A percentile compares a stretch with the other conserved stretches of the same genome.
phyloP scores from a whole-genome alignment of 2,329 filamentous ascomycete species.

The Colletotrichum salicis region DNA sequence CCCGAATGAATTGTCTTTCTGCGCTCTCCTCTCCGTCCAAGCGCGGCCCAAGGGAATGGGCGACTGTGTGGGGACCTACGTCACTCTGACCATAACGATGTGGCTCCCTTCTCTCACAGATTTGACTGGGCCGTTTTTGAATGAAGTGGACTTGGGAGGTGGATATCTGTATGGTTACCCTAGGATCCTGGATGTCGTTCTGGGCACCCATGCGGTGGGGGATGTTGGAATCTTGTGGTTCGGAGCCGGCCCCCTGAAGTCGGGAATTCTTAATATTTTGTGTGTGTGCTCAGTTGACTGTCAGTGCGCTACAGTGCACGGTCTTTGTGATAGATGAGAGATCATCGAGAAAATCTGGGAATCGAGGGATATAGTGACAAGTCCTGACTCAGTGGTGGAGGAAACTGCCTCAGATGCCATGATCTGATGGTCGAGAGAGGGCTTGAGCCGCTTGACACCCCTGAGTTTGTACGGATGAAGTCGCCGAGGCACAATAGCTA shows the following conservation, averaged over 20 bases:
- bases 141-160: conserved; percentile 1
- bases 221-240: conserved; percentile 5
- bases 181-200: background rate
- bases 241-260: conserved; percentile 13
- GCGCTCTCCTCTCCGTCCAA: conserved; percentile 1
- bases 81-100: conserved; percentile 24
- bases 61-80: conserved; percentile 25
- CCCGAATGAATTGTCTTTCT: conserved; percentile 2
- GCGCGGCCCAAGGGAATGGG: conserved; percentile 29
- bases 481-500: background rate
- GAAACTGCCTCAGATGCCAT: background rate
- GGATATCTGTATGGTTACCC: conserved; percentile 3
- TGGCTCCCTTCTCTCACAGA: background rate
- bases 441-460: background rate
- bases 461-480: background rate
- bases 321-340: conserved; percentile 11
- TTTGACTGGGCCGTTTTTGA: conserved; percentile 4
- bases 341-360: conserved; percentile 8
- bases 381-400: background rate
- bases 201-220: conserved; percentile 7
- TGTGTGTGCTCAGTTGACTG: background rate
- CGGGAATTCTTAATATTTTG: conserved; percentile 5
- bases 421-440: background rate
- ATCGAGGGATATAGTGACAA: background rate
- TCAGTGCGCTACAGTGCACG: conserved; percentile 4